Evolutionary conservation across 768 basidiomycete species (phyloP), one percentile per base, ranked within the genome.

Genomic region (Candolleomyces efflorescens): DNA sequence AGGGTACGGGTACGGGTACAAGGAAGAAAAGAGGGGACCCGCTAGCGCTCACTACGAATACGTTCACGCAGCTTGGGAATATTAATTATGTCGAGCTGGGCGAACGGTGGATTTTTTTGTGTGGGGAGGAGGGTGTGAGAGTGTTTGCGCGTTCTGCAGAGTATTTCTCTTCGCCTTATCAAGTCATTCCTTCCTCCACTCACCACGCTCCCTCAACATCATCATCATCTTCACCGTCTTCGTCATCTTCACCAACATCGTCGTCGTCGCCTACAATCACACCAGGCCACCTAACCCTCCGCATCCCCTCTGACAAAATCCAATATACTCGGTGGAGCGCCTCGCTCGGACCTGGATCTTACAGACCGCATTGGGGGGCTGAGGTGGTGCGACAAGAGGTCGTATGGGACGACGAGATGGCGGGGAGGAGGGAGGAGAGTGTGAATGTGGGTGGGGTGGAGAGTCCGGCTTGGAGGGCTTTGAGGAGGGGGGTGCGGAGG

Each of bases 11-110:
- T n/a, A n/a, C n/a, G n/a, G n/a, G n/a, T n/a, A n/a, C n/a, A 32
- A 32, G 32, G 32, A 32, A 11, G 32, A 32, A 32, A 11, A 2
- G 32, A 32, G 32, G 32, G 5, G 53, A 54, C 24, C 53, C 53
- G 5, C 37, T 59, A 4, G 43, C 52, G 6, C 51, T 59, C 17
- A 36, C 6, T 2, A 47, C 52, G 0, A 55, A 51, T 2, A 53
- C 61, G 13, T 54, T 61, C 3, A 54, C 49, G 10, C 60, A 44
- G 7, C 68, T 81, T 17, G 79, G 75, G 3, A 61, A 69, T 11
- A 75, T 88, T 55, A 74, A 74, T 53, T 90, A 90, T 60, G 87
- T 90, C 36, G 90, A 92, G 62, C 69, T 91, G 55, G 79, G 78
- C 54, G 71, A 75, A 45, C 68, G 71, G 7, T 80, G 87, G 64